Base-by-base conservation (phyloP, 768 basidiomycete genomes). In the Amanita brunnescens region DNA sequence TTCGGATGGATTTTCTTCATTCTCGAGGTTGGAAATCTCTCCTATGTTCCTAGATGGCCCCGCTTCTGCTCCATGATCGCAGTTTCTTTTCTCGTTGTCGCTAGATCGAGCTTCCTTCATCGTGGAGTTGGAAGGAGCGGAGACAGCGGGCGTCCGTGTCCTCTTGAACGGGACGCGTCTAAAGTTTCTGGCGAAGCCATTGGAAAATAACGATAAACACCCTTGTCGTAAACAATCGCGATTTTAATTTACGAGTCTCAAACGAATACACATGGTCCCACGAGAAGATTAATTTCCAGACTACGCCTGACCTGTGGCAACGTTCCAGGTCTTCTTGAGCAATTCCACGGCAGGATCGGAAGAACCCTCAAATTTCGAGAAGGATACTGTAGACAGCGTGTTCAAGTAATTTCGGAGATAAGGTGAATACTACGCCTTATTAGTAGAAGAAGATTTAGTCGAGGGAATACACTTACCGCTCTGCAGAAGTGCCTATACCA, bases 401-500 rank as follows among this genome's bases (percentile, higher is more conserved):
- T 79, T 80, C 46, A 79, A 70, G 61, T 88, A 89, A 55, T 77
- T 86, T 46, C 83, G 80, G 48, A 91, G 66, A 63, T 91, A 88
- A 0, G 87, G 85, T 3, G 87, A 79, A 57, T 90, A 91, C 89
- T 91, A 54, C 6, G 6, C 23, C 14, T 29, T 32, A 48, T 41
- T 30, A 52, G 18, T 57, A 34, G 57, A 54, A 29, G 6, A 48
- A 35, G 23, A 37, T 7, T n/a, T 23, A 40, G 53, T 13, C 2
- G 6, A 40, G 48, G 29, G 29, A 49, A 20, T 34, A 34, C 10
- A 70, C 88, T 56, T 49, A 92, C 91, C 64, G 69, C 75, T 59
- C 90, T 74, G 65, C 87, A 88, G 70, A 91, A 93, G 58, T 95
- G 89, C 54, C 87, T 73, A 58, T 87, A 93, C 91, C 91, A 94